A percentile compares a stretch with the other conserved stretches of the same genome.
phyloP scores from a whole-genome alignment of 208 protist species.

The Phytomonas serpens region DNA sequence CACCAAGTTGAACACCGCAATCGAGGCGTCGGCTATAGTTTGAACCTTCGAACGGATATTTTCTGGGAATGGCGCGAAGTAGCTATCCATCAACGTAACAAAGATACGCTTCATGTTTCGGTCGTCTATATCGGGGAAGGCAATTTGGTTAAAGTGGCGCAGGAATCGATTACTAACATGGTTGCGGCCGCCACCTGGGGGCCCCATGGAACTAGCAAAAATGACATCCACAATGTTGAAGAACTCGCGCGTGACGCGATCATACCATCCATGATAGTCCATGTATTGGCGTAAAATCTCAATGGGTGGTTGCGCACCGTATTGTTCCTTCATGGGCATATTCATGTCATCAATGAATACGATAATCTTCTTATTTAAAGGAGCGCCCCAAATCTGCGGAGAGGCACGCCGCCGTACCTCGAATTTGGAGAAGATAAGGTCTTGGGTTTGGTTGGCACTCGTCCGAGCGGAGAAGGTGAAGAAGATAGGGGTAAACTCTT shows the following conservation, averaged over 20 bases:
- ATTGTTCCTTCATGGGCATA: slow-evolving; percentile 97
- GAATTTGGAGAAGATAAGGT: slow-evolving; percentile 96
- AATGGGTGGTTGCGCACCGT: slow-evolving; percentile 98
- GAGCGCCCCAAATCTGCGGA: slow-evolving; percentile 95
- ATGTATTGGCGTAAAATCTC: slow-evolving; percentile 98
- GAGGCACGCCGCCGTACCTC: slow-evolving; percentile 93
- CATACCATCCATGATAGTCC: slow-evolving; percentile 97
- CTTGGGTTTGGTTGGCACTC: slow-evolving; percentile 95
- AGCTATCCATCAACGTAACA: slow-evolving; percentile 91
- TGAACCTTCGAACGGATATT: slow-evolving; percentile 62
- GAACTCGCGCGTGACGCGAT: slow-evolving; percentile 92
- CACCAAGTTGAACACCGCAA: slow-evolving; percentile 94
- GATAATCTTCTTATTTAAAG: slow-evolving; percentile 94
- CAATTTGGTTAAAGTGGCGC: slow-evolving; percentile 98
- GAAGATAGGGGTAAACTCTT: slow-evolving; percentile 93
- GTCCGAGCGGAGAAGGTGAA: slow-evolving; percentile 98
- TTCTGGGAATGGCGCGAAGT: slow-evolving; percentile 85
- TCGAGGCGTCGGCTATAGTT: slow-evolving; percentile 88
- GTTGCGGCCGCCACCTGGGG: slow-evolving; percentile 95
- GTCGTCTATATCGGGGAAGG: slow-evolving; percentile 94
- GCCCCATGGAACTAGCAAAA: slow-evolving; percentile 94
- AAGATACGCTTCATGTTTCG: slow-evolving; percentile 96
- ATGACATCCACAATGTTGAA: slow-evolving; percentile 94
- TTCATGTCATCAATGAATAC: slow-evolving; percentile 99
- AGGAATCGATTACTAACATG: slow-evolving; percentile 95